phyloP scores from a whole-genome alignment of 768 basidiomycete species.

The Inosperma sp. region DNA sequence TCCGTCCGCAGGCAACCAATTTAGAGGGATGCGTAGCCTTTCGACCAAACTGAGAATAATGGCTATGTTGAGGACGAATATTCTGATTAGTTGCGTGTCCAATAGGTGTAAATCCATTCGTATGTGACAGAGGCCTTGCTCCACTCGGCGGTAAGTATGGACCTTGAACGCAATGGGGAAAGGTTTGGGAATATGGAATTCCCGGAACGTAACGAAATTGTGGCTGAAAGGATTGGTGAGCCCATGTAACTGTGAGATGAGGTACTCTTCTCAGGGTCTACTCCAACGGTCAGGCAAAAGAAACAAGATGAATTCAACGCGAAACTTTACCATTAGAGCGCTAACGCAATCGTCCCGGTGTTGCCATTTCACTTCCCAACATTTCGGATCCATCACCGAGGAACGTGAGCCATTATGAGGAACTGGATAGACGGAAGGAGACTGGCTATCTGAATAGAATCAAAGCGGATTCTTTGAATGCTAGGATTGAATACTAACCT shows the following conservation, averaged over 20 bases:
- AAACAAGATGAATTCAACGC: neutral
- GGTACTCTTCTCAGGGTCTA: slow-evolving; percentile 69
- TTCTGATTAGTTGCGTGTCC: no score
- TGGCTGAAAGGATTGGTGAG: slow-evolving; percentile 50
- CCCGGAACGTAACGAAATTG: slow-evolving; percentile 9
- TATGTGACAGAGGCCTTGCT: no score
- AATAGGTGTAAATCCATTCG: no score
- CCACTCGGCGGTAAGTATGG: neutral
- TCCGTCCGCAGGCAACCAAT: no score
- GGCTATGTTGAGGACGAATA: no score
- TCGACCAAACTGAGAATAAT: no score
- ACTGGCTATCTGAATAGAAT: slow-evolving; percentile 10
- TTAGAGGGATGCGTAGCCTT: no score
- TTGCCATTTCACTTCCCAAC: slow-evolving; percentile 79
- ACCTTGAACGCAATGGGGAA: slow-evolving; percentile 30
- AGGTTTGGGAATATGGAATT: slow-evolving; percentile 22
- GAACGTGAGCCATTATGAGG: slow-evolving; percentile 59
- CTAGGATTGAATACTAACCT: neutral
- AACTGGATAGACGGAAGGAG: no score
- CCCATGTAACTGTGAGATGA: slow-evolving; percentile 75
- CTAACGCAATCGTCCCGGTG: slow-evolving; percentile 71
- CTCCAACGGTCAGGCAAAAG: neutral
- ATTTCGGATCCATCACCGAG: slow-evolving; percentile 50
- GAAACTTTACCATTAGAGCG: slow-evolving; percentile 56
- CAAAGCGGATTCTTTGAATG: neutral